Evolutionary conservation across 805 yeast species (phyloP).

Genomic region (Candida palmyrensis): DNA sequence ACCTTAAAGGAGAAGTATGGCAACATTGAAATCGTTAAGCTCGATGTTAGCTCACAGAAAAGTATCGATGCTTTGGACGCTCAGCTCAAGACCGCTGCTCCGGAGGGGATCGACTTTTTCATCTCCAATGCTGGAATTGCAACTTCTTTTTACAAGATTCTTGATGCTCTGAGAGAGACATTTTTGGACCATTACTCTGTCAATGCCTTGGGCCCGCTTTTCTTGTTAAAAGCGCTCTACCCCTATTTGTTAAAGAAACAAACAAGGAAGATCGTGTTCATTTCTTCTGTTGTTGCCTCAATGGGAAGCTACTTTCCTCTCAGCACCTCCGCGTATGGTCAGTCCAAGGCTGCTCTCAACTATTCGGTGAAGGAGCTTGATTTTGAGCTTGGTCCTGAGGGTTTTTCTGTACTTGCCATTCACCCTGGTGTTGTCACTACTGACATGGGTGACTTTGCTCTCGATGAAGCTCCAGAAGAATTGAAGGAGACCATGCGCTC

Average conservation of each 20-base stretch:
- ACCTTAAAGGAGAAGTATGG: slow-evolving; percentile 4
- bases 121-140: slow-evolving; percentile 25
- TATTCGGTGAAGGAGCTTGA: slow-evolving; percentile 20
- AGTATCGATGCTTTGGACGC: slow-evolving; percentile 10
- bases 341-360: slow-evolving; percentile 34
- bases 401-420: slow-evolving; percentile 22
- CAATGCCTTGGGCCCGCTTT: slow-evolving; percentile 29
- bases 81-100: slow-evolving; percentile 7
- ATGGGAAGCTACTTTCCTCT: slow-evolving; percentile 15
- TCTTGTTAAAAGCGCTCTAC: slow-evolving; percentile 19
- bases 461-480: background rate
- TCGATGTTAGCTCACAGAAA: slow-evolving; percentile 15
- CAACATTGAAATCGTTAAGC: slow-evolving; percentile 11
- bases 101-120: slow-evolving; percentile 21
- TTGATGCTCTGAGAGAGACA: slow-evolving; percentile 13
- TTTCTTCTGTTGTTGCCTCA: slow-evolving; percentile 23
- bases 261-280: slow-evolving; percentile 22
- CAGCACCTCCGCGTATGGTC: slow-evolving; percentile 19
- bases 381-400: slow-evolving; percentile 16
- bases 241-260: slow-evolving; percentile 18
- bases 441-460: slow-evolving; percentile 19
- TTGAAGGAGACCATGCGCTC: no score
- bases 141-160: slow-evolving; percentile 10
- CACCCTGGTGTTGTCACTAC: slow-evolving; percentile 37
- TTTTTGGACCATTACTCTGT: slow-evolving; percentile 10